Conservation (phyloP, 805 yeast genomes). For the Cyberlindnera veronae region DNA sequence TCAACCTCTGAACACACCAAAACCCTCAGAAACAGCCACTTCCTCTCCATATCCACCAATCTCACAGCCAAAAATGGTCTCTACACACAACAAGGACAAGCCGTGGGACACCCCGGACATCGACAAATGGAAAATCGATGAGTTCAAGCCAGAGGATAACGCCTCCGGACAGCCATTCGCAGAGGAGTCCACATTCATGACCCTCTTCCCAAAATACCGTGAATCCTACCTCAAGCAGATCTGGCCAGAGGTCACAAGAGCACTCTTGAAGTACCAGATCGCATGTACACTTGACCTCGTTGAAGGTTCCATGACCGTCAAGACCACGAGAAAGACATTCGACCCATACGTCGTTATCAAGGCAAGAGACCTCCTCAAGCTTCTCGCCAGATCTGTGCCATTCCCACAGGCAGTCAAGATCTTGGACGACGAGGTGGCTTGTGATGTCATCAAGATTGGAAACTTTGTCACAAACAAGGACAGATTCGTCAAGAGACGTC, state of each 20-base stretch:
- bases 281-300: conserved; percentile 86
- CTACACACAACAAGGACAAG: conserved; percentile 90
- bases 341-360: conserved; percentile 93
- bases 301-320: conserved; percentile 97
- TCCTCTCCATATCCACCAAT: no score
- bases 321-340: conserved; percentile 90
- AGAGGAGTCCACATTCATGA: conserved; percentile 95
- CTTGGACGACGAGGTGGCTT: conserved; percentile 86
- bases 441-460: conserved; percentile 95
- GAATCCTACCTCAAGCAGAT: conserved; percentile 83
- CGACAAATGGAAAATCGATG: conserved; percentile 88
- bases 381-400: conserved; percentile 94
- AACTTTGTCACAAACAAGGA: conserved; percentile 86
- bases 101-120: conserved; percentile 98
- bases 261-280: conserved; percentile 68
- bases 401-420: conserved; percentile 94
- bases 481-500: conserved; percentile 91
- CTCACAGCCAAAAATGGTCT: conserved; percentile 70
- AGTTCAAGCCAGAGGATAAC: conserved; percentile 86
- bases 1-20: no score
- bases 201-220: conserved; percentile 94
- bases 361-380: conserved; percentile 91
- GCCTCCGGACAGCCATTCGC: conserved; percentile 82
- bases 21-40: no score
- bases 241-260: conserved; percentile 90